phyloP scores from a whole-genome alignment of 2,329 filamentous ascomycete species.

The Trichoderma gracile region DNA sequence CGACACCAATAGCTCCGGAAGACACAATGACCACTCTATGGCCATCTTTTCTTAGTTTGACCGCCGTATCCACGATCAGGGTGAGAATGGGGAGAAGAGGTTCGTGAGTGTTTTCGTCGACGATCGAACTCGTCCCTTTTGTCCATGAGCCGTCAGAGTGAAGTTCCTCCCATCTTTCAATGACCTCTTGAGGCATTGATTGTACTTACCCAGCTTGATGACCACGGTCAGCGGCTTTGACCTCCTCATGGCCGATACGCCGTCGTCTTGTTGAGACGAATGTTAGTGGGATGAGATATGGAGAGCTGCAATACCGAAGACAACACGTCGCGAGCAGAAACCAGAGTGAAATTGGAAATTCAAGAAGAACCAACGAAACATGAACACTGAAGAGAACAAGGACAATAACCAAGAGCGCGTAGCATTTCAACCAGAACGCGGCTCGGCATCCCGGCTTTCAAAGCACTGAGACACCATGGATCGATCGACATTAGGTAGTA shows the following conservation, averaged over 20 bases:
- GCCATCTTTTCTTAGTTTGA: slow-evolving; percentile 83
- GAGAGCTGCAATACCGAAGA: background rate
- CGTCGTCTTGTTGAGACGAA: slow-evolving; percentile 1
- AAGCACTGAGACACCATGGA: slow-evolving; percentile 9
- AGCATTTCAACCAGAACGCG: background rate
- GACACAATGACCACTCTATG: slow-evolving; percentile 95
- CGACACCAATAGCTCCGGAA: slow-evolving; percentile 94
- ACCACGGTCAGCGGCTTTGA: slow-evolving; percentile 61
- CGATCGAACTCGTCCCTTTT: slow-evolving; percentile 95
- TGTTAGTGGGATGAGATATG: background rate
- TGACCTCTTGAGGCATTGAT: background rate
- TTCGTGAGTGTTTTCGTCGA: slow-evolving; percentile 93
- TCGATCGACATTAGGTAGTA: background rate
- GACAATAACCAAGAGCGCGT: background rate
- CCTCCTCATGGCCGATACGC: slow-evolving; percentile 60
- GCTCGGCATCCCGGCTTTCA: background rate
- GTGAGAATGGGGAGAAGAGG: slow-evolving; percentile 88
- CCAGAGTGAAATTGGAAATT: background rate
- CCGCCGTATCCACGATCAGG: slow-evolving; percentile 90
- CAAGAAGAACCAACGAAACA: background rate
- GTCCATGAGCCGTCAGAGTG: background rate
- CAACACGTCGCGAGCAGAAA: background rate
- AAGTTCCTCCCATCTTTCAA: background rate
- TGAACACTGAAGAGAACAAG: background rate
- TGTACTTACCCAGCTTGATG: slow-evolving; percentile 76